phyloP scores from a whole-genome alignment of 257 asterid genomes.

The Fraxinus pennsylvanica region DNA sequence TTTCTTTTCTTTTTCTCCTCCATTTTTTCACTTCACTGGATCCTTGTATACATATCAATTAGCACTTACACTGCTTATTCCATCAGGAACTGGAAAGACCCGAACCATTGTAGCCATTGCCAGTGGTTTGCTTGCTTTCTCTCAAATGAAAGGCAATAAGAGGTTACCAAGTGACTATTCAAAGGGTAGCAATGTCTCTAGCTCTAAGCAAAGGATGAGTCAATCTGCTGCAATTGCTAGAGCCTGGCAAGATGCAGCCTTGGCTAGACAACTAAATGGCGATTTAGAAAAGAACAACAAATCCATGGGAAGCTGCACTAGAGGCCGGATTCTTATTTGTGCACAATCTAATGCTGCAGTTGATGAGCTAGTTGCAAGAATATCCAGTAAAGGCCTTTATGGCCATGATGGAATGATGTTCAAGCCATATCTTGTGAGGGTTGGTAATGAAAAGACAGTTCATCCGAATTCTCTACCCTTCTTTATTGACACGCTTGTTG shows the following conservation, averaged over 20 bases:
- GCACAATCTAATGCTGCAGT: constrained; percentile 99
- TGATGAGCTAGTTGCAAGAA: constrained; percentile 90
- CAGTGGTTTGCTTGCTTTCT: constrained; percentile 77
- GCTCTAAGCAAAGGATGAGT: constrained; percentile 51
- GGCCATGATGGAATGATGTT: constrained; percentile 68
- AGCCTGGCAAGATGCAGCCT: constrained; percentile 99
- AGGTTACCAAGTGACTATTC: constrained; percentile 43
- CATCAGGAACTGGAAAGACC: constrained; percentile 92
- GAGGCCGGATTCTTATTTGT: constrained; percentile 89
- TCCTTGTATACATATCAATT: constrained; percentile 13
- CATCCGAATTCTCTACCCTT: constrained; percentile 87
- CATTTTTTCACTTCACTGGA: not conserved
- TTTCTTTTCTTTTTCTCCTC: constrained; percentile 8
- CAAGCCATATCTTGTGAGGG: constrained; percentile 93
- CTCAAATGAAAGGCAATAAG: constrained; percentile 53
- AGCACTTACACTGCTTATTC: constrained; percentile 24
- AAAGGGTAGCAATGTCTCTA: constrained; percentile 34
- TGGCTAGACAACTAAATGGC: constrained; percentile 71
- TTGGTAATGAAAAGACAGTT: constrained; percentile 87
- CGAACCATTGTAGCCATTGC: constrained; percentile 86
- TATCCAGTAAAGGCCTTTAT: constrained; percentile 77
- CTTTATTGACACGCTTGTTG: constrained; percentile 91
- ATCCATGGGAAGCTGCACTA: constrained; percentile 45
- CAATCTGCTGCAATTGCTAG: constrained; percentile 87
- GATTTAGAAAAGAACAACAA: constrained; percentile 45